phyloP scores from a whole-genome alignment of 768 basidiomycete genomes.

The Lactarius quietus region DNA sequence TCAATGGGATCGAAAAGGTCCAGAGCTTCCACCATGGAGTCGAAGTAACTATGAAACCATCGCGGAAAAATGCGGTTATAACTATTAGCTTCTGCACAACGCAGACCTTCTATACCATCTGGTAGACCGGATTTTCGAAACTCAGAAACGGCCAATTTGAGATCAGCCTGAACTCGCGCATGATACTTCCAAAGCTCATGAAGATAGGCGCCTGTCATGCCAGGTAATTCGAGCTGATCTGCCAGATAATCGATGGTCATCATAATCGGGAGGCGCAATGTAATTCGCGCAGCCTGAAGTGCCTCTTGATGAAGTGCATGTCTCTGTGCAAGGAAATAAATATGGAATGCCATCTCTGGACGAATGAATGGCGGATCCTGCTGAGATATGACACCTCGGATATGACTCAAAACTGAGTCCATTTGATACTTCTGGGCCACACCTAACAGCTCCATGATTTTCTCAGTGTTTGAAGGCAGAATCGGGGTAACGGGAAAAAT shows the following conservation, averaged over 20 bases:
- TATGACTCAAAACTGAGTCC: not conserved
- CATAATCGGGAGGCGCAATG: not conserved
- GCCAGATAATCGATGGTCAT: not conserved
- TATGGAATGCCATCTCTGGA: not conserved
- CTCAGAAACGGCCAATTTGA: not conserved
- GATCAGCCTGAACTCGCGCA: not conserved
- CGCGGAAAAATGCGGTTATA: not conserved
- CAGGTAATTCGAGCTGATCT: not conserved
- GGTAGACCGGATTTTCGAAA: not conserved
- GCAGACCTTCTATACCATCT: not conserved
- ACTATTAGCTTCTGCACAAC: not conserved
- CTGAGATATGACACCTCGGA: not conserved
- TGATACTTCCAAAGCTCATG: not conserved
- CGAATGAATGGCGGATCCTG: not conserved
- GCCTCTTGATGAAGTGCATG: not conserved
- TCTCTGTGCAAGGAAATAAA: not conserved
- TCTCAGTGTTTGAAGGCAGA: not conserved
- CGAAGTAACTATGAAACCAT: not conserved
- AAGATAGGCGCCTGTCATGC: not conserved
- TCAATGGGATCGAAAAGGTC: not conserved
- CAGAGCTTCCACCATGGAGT: not conserved
- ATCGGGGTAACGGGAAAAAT: not conserved
- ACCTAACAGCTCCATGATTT: not conserved
- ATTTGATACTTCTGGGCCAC: not conserved
- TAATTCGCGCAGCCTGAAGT: not conserved